Evolutionary conservation across 805 yeast species (phyloP).

Genomic region (Monosporozyma unispora): DNA sequence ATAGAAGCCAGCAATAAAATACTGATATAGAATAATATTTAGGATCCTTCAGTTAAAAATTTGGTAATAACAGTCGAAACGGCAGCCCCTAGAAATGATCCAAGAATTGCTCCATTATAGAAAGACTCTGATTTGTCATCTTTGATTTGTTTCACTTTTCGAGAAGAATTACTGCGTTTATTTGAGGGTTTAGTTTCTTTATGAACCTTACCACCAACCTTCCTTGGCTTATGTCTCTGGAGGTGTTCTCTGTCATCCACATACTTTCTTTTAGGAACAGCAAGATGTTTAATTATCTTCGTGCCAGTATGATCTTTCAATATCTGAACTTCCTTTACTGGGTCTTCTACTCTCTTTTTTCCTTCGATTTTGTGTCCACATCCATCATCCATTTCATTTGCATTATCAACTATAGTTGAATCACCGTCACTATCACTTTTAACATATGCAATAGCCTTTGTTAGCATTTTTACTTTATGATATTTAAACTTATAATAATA

Average conservation of each 20-base stretch:
- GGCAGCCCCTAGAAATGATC: conserved; percentile 26
- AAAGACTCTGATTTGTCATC: conserved; percentile 5
- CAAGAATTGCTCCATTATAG: conserved; percentile 22
- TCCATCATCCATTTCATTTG: neutral
- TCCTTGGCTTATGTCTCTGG: neutral
- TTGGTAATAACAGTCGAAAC: conserved; percentile 16
- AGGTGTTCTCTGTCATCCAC: neutral
- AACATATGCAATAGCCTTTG: neutral
- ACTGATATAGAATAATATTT: neutral
- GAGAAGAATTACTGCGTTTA: neutral
- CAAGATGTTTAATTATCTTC: neutral
- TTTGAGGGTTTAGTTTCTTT: neutral
- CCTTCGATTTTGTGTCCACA: neutral
- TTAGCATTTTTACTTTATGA: neutral
- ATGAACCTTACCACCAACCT: neutral
- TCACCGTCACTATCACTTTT: neutral
- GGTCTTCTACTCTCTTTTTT: too few relatives aligned
- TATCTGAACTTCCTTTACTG: too few relatives aligned
- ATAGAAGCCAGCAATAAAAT: neutral
- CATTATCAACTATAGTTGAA: neutral
- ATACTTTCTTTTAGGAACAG: neutral
- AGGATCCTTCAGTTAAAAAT: conserved; percentile 1
- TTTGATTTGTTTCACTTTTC: neutral
- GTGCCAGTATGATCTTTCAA: neutral
- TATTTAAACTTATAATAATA: too few relatives aligned